Percentiles rank a stretch among this genome's conserved stretches.
phyloP scores from a whole-genome alignment of 345 rosid genomes.

The Rhizophora apiculata region DNA sequence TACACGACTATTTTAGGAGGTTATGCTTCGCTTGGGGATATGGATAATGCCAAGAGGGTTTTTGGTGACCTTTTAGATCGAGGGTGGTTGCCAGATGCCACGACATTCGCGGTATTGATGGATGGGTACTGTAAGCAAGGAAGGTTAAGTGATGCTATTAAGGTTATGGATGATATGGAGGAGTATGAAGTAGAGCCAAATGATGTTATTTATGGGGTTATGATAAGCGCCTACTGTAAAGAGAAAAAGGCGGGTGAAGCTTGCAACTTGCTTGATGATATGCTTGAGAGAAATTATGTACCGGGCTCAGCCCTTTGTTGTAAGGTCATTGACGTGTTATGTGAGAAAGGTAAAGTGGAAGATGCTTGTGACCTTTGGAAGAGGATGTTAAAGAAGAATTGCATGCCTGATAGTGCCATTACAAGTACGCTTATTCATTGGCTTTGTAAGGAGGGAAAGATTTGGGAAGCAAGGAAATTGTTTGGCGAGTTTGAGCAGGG shows the following conservation, averaged over 20 bases:
- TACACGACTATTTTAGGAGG: slow-evolving; percentile 78
- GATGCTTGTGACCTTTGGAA: slow-evolving; percentile 75
- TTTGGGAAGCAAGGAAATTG: slow-evolving; percentile 66
- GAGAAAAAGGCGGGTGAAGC: slow-evolving; percentile 72
- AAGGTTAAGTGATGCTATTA: slow-evolving; percentile 66
- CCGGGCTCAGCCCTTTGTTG: slow-evolving; percentile 73
- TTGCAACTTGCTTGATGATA: slow-evolving; percentile 58
- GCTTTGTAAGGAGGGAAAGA: slow-evolving; percentile 74
- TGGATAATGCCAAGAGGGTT: slow-evolving; percentile 57
- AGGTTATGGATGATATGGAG: slow-evolving; percentile 89
- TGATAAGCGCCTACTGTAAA: slow-evolving; percentile 67
- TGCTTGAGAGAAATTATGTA: slow-evolving; percentile 60
- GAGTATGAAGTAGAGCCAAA: slow-evolving; percentile 63
- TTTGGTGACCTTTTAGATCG: slow-evolving; percentile 60
- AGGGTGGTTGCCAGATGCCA: slow-evolving; percentile 86
- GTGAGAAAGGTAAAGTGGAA: slow-evolving; percentile 60
- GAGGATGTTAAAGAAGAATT: slow-evolving; percentile 63
- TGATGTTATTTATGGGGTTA: slow-evolving; percentile 84
- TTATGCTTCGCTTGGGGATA: slow-evolving; percentile 62
- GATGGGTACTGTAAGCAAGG: slow-evolving; percentile 73
- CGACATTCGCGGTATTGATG: slow-evolving; percentile 64
- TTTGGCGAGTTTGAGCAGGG: slow-evolving; percentile 77
- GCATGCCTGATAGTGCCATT: slow-evolving; percentile 71
- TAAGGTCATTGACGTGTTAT: slow-evolving; percentile 69
- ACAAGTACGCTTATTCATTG: slow-evolving; percentile 76